Evolutionary conservation across 257 asterid species (phyloP).

Genomic region (Solanum neorickii): DNA sequence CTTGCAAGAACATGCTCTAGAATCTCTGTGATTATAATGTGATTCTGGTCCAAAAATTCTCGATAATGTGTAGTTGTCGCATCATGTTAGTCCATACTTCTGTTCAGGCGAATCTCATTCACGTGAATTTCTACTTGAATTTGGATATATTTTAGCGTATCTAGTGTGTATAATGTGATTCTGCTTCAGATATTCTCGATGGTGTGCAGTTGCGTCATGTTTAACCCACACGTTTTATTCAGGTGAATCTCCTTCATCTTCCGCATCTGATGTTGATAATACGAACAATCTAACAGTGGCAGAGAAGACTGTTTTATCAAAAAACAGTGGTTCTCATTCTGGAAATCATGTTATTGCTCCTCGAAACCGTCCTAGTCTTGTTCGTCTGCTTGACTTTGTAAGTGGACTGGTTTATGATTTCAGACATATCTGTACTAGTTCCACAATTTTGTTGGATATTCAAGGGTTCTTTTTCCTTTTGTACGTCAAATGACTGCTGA

Average conservation of each 20-base stretch:
- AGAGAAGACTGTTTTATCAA: slow-evolving; percentile 47
- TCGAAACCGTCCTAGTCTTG: slow-evolving; percentile 46
- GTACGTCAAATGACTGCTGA: not conserved
- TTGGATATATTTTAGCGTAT: not conserved
- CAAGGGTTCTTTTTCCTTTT: not conserved
- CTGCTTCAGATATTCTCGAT: not conserved
- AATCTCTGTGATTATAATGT: not conserved
- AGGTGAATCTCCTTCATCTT: slow-evolving; percentile 97
- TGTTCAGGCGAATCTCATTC: slow-evolving; percentile 82
- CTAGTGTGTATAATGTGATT: not conserved
- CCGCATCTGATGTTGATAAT: slow-evolving; percentile 91
- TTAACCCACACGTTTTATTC: slow-evolving; percentile 12
- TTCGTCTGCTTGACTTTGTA: slow-evolving; percentile 82
- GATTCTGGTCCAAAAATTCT: not conserved
- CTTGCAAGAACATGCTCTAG: not conserved
- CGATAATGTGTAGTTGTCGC: not conserved
- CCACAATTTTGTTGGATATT: not conserved
- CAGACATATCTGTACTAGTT: not conserved
- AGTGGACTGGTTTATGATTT: slow-evolving; percentile 18
- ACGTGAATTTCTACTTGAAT: not conserved
- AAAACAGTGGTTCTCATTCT: slow-evolving; percentile 44
- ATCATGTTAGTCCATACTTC: not conserved
- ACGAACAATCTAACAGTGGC: slow-evolving; percentile 50
- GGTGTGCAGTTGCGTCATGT: slow-evolving; percentile 2
- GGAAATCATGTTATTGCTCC: slow-evolving; percentile 52